phyloP scores from a whole-genome alignment of 2,329 filamentous ascomycete species.

The Fusarium palustre region DNA sequence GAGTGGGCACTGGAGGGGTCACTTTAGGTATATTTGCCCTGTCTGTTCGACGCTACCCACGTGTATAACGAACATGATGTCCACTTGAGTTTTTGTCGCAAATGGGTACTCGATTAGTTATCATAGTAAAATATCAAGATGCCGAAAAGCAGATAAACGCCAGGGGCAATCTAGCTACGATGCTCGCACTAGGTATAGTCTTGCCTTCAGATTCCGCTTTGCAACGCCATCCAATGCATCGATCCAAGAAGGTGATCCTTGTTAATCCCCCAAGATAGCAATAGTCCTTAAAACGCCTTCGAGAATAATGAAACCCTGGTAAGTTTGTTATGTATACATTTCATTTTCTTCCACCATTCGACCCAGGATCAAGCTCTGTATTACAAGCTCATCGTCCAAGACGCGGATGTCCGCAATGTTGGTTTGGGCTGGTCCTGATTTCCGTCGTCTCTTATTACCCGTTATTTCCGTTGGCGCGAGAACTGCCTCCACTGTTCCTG shows the following conservation, averaged over 20 bases:
- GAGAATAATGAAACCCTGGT: not conserved
- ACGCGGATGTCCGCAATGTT: slow-evolving; percentile 69
- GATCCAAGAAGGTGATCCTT: slow-evolving; percentile 14
- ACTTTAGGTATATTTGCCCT: slow-evolving; percentile 3
- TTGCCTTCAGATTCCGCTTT: slow-evolving; percentile 12
- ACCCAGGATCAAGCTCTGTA: slow-evolving; percentile 92
- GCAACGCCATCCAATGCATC: slow-evolving; percentile 35
- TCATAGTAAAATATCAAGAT: not conserved
- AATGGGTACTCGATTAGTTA: not conserved
- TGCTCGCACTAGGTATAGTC: slow-evolving; percentile 1
- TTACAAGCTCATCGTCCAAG: slow-evolving; percentile 85
- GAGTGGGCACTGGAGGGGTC: slow-evolving; percentile 17
- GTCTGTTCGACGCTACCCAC: slow-evolving; percentile 1
- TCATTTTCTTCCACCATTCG: slow-evolving; percentile 75
- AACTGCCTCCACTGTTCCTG: slow-evolving; percentile 64
- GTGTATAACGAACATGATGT: slow-evolving; percentile 26
- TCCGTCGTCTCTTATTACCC: slow-evolving; percentile 57
- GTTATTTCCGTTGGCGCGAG: slow-evolving; percentile 50
- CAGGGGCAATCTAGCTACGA: slow-evolving; percentile 7
- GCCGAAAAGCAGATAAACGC: slow-evolving; percentile 13
- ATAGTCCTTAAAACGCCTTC: slow-evolving; percentile 34
- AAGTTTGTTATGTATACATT: slow-evolving; percentile 40
- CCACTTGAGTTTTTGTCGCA: slow-evolving; percentile 1
- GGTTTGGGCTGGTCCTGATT: slow-evolving; percentile 40
- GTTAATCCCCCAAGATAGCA: slow-evolving; percentile 23